These are phyloP conservation scores for Globisporangium nagaii DNA, from an alignment of 352 stramenopile species.

Conservation along the genomic window DNA sequence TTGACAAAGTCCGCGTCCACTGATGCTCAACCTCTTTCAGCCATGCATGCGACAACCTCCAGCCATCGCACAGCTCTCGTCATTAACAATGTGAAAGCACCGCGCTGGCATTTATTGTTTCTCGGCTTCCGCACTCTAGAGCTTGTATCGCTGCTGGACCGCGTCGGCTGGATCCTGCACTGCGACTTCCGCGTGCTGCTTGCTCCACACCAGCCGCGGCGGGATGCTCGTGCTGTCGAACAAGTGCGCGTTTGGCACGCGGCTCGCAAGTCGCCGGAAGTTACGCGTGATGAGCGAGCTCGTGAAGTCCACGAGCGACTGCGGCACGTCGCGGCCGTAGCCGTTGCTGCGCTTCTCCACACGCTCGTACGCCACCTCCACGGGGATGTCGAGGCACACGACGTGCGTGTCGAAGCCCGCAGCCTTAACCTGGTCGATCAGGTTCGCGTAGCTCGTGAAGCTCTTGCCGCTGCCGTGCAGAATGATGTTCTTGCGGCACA, in stretches of 20 bases:
- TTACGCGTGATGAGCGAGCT: constrained; percentile 59
- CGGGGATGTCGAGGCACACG: constrained; percentile 69
- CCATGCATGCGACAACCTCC: no score
- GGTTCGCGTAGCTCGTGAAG: constrained; percentile 51
- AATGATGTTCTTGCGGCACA: constrained; percentile 78
- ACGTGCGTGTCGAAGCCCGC: constrained; percentile 69
- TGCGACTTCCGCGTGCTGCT: constrained; percentile 48
- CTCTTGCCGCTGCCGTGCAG: constrained; percentile 72
- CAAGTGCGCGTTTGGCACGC: constrained; percentile 65
- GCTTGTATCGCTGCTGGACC: constrained; percentile 64
- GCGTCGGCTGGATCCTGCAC: constrained; percentile 37
- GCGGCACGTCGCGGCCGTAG: constrained; percentile 63
- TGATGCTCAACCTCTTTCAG: no score
- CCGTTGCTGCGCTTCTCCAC: constrained; percentile 61
- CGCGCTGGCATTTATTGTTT: no score
- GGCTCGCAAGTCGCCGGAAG: constrained; percentile 51
- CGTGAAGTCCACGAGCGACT: constrained; percentile 58
- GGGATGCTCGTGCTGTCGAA: constrained; percentile 61
- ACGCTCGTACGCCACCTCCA: constrained; percentile 56
- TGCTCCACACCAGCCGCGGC: constrained; percentile 70
- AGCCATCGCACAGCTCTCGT: no score
- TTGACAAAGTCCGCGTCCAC: no score
- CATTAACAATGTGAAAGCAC: no score
- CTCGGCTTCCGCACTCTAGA: no score
- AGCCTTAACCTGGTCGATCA: constrained; percentile 63